Conservation (phyloP, 2,329 filamentous ascomycete genomes). For the Huntiella savannae region DNA sequence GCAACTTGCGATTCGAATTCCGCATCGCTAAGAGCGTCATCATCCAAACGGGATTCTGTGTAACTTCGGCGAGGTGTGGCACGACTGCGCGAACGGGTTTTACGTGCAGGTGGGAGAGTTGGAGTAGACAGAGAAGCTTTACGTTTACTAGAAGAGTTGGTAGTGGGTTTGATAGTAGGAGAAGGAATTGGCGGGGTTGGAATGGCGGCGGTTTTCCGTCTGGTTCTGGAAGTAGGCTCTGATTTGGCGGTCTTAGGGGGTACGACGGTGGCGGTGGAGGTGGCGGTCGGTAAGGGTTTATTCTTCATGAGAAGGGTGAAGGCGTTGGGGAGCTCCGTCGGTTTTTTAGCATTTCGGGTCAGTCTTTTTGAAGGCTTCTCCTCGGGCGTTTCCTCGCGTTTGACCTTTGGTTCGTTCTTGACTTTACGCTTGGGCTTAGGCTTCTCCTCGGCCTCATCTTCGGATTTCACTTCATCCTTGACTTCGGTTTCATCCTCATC, state of each 20-base stretch:
- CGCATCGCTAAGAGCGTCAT: slow-evolving; percentile 53
- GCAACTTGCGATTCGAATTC: slow-evolving; percentile 68
- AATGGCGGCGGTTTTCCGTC: not conserved
- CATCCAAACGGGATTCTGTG: slow-evolving; percentile 32
- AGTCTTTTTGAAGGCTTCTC: too few species aligned
- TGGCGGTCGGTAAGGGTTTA: not conserved
- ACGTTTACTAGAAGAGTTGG: slow-evolving; percentile 14
- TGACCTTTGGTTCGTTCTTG: not conserved
- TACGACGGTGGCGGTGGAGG: not conserved
- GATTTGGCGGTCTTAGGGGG: not conserved
- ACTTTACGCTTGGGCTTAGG: not conserved
- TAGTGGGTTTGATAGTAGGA: too few species aligned
- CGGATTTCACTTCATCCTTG: not conserved
- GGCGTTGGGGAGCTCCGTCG: slow-evolving; percentile 20
- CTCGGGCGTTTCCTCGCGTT: not conserved
- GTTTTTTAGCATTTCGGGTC: too few species aligned
- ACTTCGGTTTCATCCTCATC: too few species aligned
- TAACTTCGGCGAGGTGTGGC: slow-evolving; percentile 17
- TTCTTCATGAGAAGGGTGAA: slow-evolving; percentile 35
- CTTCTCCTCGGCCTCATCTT: slow-evolving; percentile 2
- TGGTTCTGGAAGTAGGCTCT: not conserved
- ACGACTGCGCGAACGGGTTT: slow-evolving; percentile 45
- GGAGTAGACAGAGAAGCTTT: slow-evolving; percentile 2
- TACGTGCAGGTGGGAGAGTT: slow-evolving; percentile 13
- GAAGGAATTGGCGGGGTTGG: not conserved